These are phyloP conservation scores for Fusarium staphyleae DNA, from an alignment of 2,329 filamentous ascomycete species.

Conservation along the genomic window DNA sequence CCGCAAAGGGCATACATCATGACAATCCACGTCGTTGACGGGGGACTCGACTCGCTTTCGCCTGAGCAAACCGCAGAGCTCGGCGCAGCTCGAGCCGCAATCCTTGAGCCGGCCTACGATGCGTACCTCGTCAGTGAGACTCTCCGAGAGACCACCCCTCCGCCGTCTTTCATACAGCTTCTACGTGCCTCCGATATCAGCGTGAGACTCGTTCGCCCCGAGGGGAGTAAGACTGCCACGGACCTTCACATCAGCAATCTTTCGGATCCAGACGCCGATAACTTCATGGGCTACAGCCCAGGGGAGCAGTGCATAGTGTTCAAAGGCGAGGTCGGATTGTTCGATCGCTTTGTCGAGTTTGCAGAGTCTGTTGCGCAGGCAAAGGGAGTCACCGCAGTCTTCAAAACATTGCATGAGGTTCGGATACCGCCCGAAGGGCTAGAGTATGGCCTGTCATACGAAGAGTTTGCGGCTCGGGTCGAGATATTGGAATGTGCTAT, in stretches of 20 bases:
- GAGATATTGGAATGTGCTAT: conserved; percentile 40
- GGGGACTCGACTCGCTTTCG: background rate
- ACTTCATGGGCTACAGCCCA: conserved; percentile 36
- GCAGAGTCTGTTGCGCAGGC: conserved; percentile 12
- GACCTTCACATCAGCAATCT: conserved; percentile 20
- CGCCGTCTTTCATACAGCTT: conserved; percentile 19
- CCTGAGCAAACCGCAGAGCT: background rate
- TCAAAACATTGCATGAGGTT: conserved; percentile 26
- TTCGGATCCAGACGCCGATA: conserved; percentile 26
- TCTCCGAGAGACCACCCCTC: background rate
- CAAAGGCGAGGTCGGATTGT: conserved; percentile 31
- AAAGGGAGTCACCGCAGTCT: conserved; percentile 4
- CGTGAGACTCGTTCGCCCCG: conserved; percentile 12
- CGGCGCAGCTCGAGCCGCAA: background rate
- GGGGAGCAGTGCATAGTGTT: conserved; percentile 33
- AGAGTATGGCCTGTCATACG: conserved; percentile 29
- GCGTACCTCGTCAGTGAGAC: conserved; percentile 20
- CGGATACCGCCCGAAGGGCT: conserved; percentile 34
- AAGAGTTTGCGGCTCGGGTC: conserved; percentile 34
- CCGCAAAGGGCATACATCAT: conserved; percentile 1
- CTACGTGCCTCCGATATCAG: conserved; percentile 21
- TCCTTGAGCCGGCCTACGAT: conserved; percentile 25
- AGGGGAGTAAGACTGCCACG: conserved; percentile 6
- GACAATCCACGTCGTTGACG: conserved; percentile 7
- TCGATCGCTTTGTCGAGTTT: conserved; percentile 31